These are phyloP conservation scores for Boletus pseudopeckii DNA, from an alignment of 768 basidiomycete species.

Conservation along the genomic window DNA sequence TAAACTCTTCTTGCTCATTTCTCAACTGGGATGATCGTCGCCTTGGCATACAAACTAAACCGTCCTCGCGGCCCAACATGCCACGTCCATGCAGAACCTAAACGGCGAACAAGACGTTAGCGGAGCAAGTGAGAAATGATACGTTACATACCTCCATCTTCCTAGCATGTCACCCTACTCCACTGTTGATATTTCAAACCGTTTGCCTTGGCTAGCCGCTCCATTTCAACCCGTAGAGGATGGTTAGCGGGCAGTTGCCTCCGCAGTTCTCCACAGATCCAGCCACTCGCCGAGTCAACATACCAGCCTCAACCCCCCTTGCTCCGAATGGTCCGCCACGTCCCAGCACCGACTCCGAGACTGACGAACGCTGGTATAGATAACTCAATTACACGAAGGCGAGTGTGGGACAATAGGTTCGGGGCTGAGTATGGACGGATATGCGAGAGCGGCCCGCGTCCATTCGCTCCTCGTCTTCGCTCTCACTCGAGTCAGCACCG, in stretches of 20 bases:
- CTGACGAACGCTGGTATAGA: slow-evolving; percentile 65
- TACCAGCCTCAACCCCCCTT: slow-evolving; percentile 97
- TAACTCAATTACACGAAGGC: slow-evolving; percentile 85
- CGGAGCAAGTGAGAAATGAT: neutral
- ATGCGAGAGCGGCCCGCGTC: slow-evolving; percentile 38
- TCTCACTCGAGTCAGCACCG: slow-evolving; percentile 43
- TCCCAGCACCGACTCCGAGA: slow-evolving; percentile 73
- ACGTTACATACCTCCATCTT: slow-evolving; percentile 89
- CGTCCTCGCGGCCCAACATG: slow-evolving; percentile 89
- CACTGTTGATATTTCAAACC: slow-evolving; percentile 90
- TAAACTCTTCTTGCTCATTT: no score
- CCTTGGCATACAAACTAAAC: slow-evolving; percentile 38
- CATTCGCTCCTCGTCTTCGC: slow-evolving; percentile 36
- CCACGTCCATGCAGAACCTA: slow-evolving; percentile 86
- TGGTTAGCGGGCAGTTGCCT: slow-evolving; percentile 60
- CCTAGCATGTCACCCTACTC: slow-evolving; percentile 91
- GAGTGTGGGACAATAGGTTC: slow-evolving; percentile 44
- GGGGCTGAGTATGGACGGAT: slow-evolving; percentile 52
- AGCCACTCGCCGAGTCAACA: slow-evolving; percentile 83
- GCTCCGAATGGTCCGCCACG: slow-evolving; percentile 87
- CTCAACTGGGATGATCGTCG: neutral
- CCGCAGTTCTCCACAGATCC: slow-evolving; percentile 56
- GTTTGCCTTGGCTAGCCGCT: slow-evolving; percentile 70
- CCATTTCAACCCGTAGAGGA: slow-evolving; percentile 68
- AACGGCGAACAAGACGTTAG: neutral